Percentiles rank a stretch among this genome's conserved stretches.
phyloP scores from a whole-genome alignment of 2,329 filamentous ascomycete genomes.

The Tolypocladium album region DNA sequence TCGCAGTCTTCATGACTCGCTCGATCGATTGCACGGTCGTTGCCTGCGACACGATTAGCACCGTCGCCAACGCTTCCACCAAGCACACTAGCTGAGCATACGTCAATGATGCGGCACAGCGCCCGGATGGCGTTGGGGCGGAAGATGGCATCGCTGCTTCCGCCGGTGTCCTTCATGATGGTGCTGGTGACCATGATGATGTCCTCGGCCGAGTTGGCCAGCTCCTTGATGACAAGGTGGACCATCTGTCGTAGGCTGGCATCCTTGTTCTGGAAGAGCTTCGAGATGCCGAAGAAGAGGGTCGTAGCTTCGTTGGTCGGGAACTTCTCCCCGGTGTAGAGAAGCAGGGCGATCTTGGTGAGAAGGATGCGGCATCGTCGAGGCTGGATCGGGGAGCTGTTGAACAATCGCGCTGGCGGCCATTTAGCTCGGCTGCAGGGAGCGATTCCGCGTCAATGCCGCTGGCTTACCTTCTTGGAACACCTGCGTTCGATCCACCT shows the following conservation, averaged over 20 bases:
- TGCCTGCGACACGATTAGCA: conserved; percentile 43
- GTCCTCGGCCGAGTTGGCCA: conserved; percentile 90
- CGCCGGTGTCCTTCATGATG: conserved; percentile 98
- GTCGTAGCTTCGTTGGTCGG: conserved; percentile 94
- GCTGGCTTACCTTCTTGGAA: conserved; percentile 83
- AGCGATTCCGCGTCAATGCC: not conserved
- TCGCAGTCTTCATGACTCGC: conserved; percentile 96
- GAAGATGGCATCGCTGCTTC: conserved; percentile 88
- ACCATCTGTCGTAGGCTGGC: conserved; percentile 97
- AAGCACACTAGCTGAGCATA: conserved; percentile 30
- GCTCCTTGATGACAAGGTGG: conserved; percentile 94
- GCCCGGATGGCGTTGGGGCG: conserved; percentile 93
- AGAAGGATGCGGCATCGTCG: conserved; percentile 95
- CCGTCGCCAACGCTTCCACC: not conserved
- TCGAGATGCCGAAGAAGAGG: conserved; percentile 97
- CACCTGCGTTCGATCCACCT: conserved; percentile 93
- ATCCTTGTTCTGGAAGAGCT: conserved; percentile 99
- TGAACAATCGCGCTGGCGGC: conserved; percentile 80
- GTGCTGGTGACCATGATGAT: conserved; percentile 99
- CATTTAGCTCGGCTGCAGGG: conserved; percentile 23
- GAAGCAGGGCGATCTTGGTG: conserved; percentile 90
- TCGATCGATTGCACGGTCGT: conserved; percentile 97
- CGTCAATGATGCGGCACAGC: conserved; percentile 92
- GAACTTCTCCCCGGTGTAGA: conserved; percentile 96
- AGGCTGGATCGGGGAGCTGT: conserved; percentile 91